Percentiles rank a stretch among this genome's conserved stretches.
Evolutionary conservation across 2,329 filamentous ascomycete genomes (phyloP).

Genomic region (Ascochyta lentis): DNA sequence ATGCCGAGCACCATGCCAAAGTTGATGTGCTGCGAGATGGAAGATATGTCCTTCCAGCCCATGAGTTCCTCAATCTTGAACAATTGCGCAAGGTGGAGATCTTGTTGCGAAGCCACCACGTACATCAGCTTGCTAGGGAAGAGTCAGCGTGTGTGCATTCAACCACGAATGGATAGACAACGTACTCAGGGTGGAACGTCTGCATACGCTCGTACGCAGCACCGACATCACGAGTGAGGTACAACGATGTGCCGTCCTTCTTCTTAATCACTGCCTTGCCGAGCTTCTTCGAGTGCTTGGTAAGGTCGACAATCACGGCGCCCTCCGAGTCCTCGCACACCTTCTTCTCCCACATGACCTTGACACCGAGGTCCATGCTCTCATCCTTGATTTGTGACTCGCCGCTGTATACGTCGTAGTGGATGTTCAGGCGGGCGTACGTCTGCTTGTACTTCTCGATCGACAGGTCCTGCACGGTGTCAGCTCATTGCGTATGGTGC

Average conservation of each 20-base stretch:
- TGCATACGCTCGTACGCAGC: slow-evolving; percentile 68
- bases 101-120: slow-evolving; percentile 69
- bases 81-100: slow-evolving; percentile 68
- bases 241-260: slow-evolving; percentile 71
- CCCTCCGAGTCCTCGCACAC: slow-evolving; percentile 70
- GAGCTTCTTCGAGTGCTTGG: slow-evolving; percentile 72
- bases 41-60: slow-evolving; percentile 65
- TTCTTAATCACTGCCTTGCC: slow-evolving; percentile 71
- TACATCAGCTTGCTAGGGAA: slow-evolving; percentile 66
- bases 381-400: slow-evolving; percentile 71
- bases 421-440: slow-evolving; percentile 69
- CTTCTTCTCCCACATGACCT: slow-evolving; percentile 64
- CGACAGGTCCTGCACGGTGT: slow-evolving; percentile 57
- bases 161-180: not conserved
- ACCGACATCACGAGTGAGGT: slow-evolving; percentile 73
- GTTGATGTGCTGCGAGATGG: slow-evolving; percentile 68
- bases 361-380: slow-evolving; percentile 67
- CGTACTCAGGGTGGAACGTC: slow-evolving; percentile 64
- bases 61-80: slow-evolving; percentile 70
- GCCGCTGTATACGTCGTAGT: slow-evolving; percentile 71
- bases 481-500: not conserved
- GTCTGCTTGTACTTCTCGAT: slow-evolving; percentile 70
- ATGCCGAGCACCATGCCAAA: slow-evolving; percentile 71
- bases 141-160: not conserved
- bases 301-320: slow-evolving; percentile 72